These are phyloP conservation scores for Trichosporon sp. DNA, from an alignment of 1,284 basidiomycete species.

Conservation along the genomic window DNA sequence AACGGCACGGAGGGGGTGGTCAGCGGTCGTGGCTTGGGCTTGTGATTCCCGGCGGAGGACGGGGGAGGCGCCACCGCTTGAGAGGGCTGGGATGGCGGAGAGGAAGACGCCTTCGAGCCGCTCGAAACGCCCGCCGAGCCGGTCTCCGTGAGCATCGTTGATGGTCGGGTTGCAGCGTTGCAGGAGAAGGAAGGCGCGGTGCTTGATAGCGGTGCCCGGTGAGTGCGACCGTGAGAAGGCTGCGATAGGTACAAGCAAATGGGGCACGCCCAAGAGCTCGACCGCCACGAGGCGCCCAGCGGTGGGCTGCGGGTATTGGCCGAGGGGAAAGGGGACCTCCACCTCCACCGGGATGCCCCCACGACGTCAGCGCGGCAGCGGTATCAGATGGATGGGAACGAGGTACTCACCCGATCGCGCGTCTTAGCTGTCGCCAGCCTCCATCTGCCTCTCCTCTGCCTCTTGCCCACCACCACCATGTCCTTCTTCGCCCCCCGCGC, in stretches of 20 bases:
- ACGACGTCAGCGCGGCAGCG: not conserved
- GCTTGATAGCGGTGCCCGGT: not conserved
- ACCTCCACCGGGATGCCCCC: not conserved
- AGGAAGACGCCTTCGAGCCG: too few species aligned
- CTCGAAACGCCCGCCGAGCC: too few species aligned
- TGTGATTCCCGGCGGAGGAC: not conserved
- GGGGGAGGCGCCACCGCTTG: too few species aligned
- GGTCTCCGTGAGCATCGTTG: not conserved
- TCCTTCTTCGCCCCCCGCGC: not conserved
- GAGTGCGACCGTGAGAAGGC: not conserved
- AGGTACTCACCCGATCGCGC: not conserved
- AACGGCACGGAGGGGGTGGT: not conserved
- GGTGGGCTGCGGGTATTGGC: not conserved
- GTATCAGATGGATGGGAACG: not conserved
- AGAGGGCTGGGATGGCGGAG: too few species aligned
- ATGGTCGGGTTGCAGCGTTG: not conserved
- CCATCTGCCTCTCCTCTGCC: not conserved
- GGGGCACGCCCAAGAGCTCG: too few species aligned
- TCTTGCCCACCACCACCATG: conserved; percentile 1
- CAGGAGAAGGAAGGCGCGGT: not conserved
- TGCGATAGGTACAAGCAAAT: too few species aligned
- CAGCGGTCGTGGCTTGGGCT: not conserved
- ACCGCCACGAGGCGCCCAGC: too few species aligned
- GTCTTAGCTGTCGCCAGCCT: not conserved
- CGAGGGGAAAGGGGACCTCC: not conserved